A percentile compares a stretch with the other conserved stretches of the same genome.
Evolutionary conservation across 1,284 basidiomycete species (phyloP).

Genomic region (Sporisorium iseilematis-ciliati): DNA sequence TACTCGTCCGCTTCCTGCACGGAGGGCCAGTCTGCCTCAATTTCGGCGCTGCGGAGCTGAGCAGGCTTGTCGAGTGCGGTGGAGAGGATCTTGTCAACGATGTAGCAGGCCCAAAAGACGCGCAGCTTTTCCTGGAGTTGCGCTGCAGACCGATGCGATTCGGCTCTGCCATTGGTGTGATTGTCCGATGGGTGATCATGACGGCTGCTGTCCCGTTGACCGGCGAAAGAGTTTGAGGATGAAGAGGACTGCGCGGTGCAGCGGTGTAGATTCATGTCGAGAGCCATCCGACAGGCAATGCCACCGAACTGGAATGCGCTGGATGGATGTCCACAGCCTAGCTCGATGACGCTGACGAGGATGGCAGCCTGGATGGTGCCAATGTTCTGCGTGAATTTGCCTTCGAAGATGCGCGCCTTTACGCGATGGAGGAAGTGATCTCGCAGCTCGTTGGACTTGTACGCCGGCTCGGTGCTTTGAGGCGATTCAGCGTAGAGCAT

Average conservation of each 20-base stretch:
- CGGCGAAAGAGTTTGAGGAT: background rate
- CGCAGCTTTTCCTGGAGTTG: conserved; percentile 40
- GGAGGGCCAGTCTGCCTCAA: conserved; percentile 41
- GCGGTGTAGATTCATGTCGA: conserved; percentile 55
- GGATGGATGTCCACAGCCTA: conserved; percentile 46
- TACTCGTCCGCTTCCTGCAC: conserved; percentile 53
- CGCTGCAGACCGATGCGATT: conserved; percentile 7
- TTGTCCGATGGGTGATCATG: background rate
- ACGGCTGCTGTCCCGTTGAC: background rate
- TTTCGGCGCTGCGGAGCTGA: conserved; percentile 45
- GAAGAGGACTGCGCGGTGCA: conserved; percentile 13
- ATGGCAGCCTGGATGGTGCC: conserved; percentile 49
- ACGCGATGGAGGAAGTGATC: conserved; percentile 44
- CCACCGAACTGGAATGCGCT: conserved; percentile 53
- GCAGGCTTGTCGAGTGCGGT: conserved; percentile 53
- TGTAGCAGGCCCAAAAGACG: conserved; percentile 53
- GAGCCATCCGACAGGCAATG: conserved; percentile 50
- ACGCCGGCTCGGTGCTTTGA: conserved; percentile 16
- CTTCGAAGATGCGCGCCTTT: conserved; percentile 46
- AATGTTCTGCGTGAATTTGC: conserved; percentile 42
- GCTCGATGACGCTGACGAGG: conserved; percentile 49
- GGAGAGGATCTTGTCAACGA: conserved; percentile 57
- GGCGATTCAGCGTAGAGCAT: conserved; percentile 30
- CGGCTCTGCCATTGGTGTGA: background rate
- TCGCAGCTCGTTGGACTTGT: conserved; percentile 42